Conservation (phyloP, 1,139 yeast genomes). For the Suzukiozyma palmioleophila region DNA sequence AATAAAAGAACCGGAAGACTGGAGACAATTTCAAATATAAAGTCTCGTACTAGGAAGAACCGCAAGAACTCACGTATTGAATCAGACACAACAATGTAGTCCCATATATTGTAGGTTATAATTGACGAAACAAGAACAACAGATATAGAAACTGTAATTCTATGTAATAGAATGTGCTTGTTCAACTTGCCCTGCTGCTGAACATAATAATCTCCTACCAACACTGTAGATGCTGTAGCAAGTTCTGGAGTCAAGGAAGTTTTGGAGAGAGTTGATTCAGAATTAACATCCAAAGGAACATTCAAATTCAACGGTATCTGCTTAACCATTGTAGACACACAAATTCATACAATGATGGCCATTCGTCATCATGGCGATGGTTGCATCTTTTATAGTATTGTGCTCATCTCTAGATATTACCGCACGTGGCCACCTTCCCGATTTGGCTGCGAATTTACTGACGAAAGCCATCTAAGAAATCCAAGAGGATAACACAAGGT, state of each 20-base stretch:
- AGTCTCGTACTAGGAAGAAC: constrained; percentile 21
- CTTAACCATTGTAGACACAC: constrained; percentile 16
- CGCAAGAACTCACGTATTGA: constrained; percentile 29
- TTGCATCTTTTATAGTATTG: not conserved
- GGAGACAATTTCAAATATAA: constrained; percentile 21
- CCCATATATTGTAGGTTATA: constrained; percentile 26
- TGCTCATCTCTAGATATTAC: not conserved
- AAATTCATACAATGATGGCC: too few species aligned
- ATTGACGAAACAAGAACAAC: constrained; percentile 9
- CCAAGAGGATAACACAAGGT: too few species aligned
- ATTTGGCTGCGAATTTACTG: not conserved
- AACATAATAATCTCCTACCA: constrained; percentile 61
- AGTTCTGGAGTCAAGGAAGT: constrained; percentile 49
- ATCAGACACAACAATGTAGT: constrained; percentile 33
- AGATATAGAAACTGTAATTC: constrained; percentile 27
- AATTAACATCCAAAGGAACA: constrained; percentile 47
- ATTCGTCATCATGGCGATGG: not conserved
- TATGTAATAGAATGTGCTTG: constrained; percentile 46
- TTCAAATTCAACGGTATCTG: constrained; percentile 50
- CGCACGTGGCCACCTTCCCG: constrained; percentile 6
- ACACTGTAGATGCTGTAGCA: constrained; percentile 55
- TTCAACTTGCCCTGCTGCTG: constrained; percentile 53
- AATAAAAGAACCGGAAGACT: constrained; percentile 22
- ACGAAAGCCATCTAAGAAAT: too few species aligned
- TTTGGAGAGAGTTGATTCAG: constrained; percentile 46